Base-by-base conservation (phyloP, 2,329 filamentous ascomycete species). In the Raffaelea deltoideospora region DNA sequence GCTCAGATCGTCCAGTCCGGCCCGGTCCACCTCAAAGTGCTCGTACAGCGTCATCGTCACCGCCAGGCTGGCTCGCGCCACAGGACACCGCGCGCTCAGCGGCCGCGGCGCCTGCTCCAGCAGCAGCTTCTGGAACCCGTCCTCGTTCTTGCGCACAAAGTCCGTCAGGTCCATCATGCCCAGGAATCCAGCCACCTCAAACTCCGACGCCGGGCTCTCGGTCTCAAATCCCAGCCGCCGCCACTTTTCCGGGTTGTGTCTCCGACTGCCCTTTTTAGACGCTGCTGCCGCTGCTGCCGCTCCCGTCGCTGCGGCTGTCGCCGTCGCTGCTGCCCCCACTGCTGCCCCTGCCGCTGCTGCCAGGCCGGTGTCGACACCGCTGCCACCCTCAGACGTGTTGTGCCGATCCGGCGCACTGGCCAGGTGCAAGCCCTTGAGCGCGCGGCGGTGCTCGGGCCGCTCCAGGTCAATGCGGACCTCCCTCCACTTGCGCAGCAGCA, bases 111-210 rank as follows among this genome's bases (percentile, higher is more conserved):
- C 79, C 57, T 98, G 90, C 57, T 98, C 90, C 26, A 95, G 63
- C 14, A 98, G 61, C 47, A 93, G 66, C 59, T 93, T 95, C 53
- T 94, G 87, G 48, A 93, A 96, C 10, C 76, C 75, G 52, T 95
- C 87, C 54, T 94, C 85, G 51, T 94, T 79, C 53, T 86, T 93
- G 50, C 81, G 74, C 34, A 94, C 85, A 53, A 85, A 98, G 55
- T 96, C 87, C 3, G 86, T 84, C 50, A 98, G 59, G 54, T 98
- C 90, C 87, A 98, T 96, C 73, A 98, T 84, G 21, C 90, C 90
- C 37, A 98, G 59, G 53, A 87, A 96, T 0, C 90, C 90, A 21
- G 82, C 80, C 28, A 73, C 65, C 17, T 85, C 77, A 51, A 98
- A 96, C 48, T 98, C 90, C 48, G 70, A 69, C 1, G 78, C 78